These are phyloP conservation scores for Chytriomyces confervae DNA, from an alignment of 192 early-diverging fungal species.

Conservation along the genomic window DNA sequence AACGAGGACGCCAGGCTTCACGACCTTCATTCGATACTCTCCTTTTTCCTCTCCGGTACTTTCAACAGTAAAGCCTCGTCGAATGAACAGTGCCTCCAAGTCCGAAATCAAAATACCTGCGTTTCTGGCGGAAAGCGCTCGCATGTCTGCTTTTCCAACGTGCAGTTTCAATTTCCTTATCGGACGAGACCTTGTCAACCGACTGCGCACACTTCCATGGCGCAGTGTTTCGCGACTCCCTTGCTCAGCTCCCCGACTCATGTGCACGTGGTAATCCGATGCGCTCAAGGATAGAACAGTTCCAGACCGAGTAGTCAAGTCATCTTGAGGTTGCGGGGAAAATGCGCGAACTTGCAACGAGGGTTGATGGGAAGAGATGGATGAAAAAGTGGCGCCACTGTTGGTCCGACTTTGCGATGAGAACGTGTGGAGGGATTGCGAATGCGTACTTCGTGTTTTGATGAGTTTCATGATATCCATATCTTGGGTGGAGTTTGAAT, in stretches of 20 bases:
- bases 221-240: neutral
- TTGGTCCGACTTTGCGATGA: neutral
- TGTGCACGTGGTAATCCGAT: conserved; percentile 8
- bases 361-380: neutral
- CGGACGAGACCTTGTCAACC: neutral
- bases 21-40: conserved; percentile 21
- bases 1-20: neutral
- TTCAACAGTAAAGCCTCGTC: neutral
- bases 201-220: neutral
- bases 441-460: neutral
- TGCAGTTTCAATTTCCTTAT: neutral
- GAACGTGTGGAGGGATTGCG: neutral
- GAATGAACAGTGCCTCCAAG: neutral
- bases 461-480: neutral
- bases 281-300: conserved; percentile 15
- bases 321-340: neutral
- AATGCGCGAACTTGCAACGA: neutral
- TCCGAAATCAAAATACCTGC: conserved; percentile 6
- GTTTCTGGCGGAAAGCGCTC: conserved; percentile 1
- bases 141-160: conserved; percentile 8
- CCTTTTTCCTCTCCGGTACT: neutral
- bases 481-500: neutral
- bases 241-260: neutral
- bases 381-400: neutral
- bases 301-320: neutral